Conservation (phyloP, 768 basidiomycete genomes). For the Thelephora ganbajun region DNA sequence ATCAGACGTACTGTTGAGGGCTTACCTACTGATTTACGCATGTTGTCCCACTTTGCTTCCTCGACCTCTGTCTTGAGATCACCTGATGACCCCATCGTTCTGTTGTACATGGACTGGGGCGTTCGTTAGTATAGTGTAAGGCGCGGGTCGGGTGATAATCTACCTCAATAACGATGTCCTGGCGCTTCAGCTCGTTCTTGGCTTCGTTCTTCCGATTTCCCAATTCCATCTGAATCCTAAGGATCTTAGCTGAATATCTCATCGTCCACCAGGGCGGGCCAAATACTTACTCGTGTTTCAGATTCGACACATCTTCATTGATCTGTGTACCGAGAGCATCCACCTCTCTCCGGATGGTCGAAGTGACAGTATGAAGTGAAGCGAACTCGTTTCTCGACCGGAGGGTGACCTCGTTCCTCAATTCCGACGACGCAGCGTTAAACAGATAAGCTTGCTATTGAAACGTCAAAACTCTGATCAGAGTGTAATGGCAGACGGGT, state of each 20-base stretch:
- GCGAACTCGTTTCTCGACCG: conserved; percentile 75
- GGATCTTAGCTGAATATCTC: conserved; percentile 1
- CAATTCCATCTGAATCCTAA: conserved; percentile 90
- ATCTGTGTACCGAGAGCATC: conserved; percentile 79
- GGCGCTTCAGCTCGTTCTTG: conserved; percentile 67
- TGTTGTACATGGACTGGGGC: conserved; percentile 57
- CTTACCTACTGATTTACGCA: conserved; percentile 70
- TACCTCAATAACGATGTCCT: conserved; percentile 79
- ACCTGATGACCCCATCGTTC: conserved; percentile 56
- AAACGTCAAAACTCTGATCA: background rate
- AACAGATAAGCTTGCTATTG: conserved; percentile 89
- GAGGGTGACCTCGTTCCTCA: conserved; percentile 75
- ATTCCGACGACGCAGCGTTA: conserved; percentile 82
- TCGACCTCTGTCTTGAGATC: conserved; percentile 74
- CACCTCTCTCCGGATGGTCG: conserved; percentile 74
- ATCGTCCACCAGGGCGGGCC: background rate
- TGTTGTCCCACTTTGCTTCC: conserved; percentile 81
- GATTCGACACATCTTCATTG: conserved; percentile 79
- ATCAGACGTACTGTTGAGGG: conserved; percentile 7
- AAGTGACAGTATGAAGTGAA: conserved; percentile 60
- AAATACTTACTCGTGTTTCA: conserved; percentile 80
- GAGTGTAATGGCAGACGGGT: no score
- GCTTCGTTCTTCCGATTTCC: conserved; percentile 89
- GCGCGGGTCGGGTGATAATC: conserved; percentile 4
- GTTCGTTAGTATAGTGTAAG: background rate